Evolutionary conservation across 768 basidiomycete species (phyloP), one percentile per base, ranked within the genome.

Genomic region (Boletus rubropictus): DNA sequence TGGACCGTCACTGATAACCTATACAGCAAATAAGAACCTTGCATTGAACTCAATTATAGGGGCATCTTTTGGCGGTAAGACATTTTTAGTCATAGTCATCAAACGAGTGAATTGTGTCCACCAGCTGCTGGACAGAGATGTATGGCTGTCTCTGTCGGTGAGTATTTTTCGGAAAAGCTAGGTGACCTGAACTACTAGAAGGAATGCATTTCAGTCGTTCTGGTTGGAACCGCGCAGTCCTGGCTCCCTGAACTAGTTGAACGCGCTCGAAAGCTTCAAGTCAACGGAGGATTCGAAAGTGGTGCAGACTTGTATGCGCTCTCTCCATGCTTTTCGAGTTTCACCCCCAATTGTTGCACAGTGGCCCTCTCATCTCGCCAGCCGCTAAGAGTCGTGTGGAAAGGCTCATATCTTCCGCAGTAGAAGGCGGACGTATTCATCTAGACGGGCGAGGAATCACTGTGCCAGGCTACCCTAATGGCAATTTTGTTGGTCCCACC

Each of bases 401-500:
- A 21, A 68, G 72, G 12, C 72, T 95, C 39, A 89, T 98, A 59
- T 72, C 74, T 24, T 88, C 87, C 10, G 83, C 79, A 56, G 71
- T 77, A 33, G 84, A 97, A 67, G 95, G 93, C 14, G 95, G 93
- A 20, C 80, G 77, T 54, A 84, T 97, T 46, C 73, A 81, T 48
- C 80, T 97, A 10, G 95, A 98, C 64, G 95, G 95, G 3, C 80
- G 95, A 17, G 73, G 75, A 28, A 56, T 82, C 44, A 61, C 71
- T 42, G 85, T 94, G 5, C 73, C 79, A 0, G 80, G 73, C 0
- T 97, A 93, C 62, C 82, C 86, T 5, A 66, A 86, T 45, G 95
- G 95, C 21, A 98, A 97, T 70, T 98, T 93, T 62, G 81, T 98
- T 49, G 95, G 92, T 3, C 92, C 95, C 0, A 95, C 93, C 1